phyloP scores from a whole-genome alignment of 2,329 filamentous ascomycete genomes.

The Ascochyta clinopodiicola region DNA sequence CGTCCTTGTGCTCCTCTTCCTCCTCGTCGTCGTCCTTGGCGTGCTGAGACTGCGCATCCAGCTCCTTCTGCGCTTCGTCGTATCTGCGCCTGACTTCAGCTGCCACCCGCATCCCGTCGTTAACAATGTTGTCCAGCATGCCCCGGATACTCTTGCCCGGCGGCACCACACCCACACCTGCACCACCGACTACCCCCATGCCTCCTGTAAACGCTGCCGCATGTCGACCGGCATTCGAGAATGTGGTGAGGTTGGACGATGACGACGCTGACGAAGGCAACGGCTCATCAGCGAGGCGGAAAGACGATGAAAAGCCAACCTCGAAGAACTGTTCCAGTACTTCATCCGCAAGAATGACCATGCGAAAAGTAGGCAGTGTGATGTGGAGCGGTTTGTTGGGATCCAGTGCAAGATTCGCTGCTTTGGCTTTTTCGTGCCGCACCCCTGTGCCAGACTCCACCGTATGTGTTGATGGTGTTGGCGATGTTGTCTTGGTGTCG shows the following conservation, averaged over 20 bases:
- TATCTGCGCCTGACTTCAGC: slow-evolving; percentile 89
- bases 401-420: slow-evolving; percentile 88
- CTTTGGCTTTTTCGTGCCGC: slow-evolving; percentile 65
- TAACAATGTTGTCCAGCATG: slow-evolving; percentile 96
- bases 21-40: slow-evolving; percentile 66
- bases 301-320: slow-evolving; percentile 89
- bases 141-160: slow-evolving; percentile 81
- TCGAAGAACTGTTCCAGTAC: slow-evolving; percentile 97
- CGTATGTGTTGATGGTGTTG: slow-evolving; percentile 30
- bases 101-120: slow-evolving; percentile 94
- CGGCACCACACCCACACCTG: slow-evolving; percentile 61
- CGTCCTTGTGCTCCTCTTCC: slow-evolving; percentile 59
- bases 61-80: slow-evolving; percentile 92
- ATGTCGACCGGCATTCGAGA: slow-evolving; percentile 69
- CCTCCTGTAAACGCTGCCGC: slow-evolving; percentile 50
- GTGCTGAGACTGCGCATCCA: slow-evolving; percentile 77
- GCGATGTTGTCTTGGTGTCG: slow-evolving; percentile 38
- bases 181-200: slow-evolving; percentile 53
- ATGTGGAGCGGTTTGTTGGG: slow-evolving; percentile 93
- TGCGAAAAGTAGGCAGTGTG: slow-evolving; percentile 95
- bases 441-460: slow-evolving; percentile 34
- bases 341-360: slow-evolving; percentile 97
- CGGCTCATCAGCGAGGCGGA: slow-evolving; percentile 78
- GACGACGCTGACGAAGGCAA: slow-evolving; percentile 58
- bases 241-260: slow-evolving; percentile 80